These are phyloP conservation scores for Punica granatum DNA, from an alignment of 345 rosid genomes.

Conservation along the genomic window DNA sequence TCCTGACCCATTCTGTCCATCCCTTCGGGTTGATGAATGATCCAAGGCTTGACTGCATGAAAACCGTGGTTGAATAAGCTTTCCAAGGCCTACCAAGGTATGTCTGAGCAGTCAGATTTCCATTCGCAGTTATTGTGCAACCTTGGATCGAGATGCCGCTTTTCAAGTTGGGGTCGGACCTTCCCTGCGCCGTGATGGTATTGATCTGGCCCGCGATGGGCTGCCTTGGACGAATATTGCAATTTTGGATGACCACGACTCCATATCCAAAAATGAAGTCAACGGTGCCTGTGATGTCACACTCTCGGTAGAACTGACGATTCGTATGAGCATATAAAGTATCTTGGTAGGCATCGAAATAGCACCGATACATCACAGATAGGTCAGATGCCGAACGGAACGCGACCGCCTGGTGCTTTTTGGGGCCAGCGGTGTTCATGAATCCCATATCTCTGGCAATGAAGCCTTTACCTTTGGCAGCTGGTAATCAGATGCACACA, in stretches of 20 bases:
- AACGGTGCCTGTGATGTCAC: constrained; percentile 62
- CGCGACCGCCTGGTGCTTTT: constrained; percentile 76
- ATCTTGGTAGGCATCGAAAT: constrained; percentile 61
- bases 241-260: constrained; percentile 62
- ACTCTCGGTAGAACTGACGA: constrained; percentile 75
- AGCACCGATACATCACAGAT: constrained; percentile 52
- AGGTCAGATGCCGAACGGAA: constrained; percentile 64
- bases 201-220: constrained; percentile 67
- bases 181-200: constrained; percentile 68
- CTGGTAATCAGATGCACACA: constrained; percentile 51
- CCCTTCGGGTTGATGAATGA: constrained; percentile 39
- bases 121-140: constrained; percentile 42
- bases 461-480: constrained; percentile 74
- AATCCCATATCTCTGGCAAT: constrained; percentile 66
- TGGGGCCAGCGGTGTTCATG: constrained; percentile 70
- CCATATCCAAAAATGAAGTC: constrained; percentile 80
- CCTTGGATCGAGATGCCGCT: constrained; percentile 83
- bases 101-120: constrained; percentile 34
- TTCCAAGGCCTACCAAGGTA: constrained; percentile 82
- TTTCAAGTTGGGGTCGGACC: constrained; percentile 47
- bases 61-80: constrained; percentile 47
- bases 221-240: constrained; percentile 52
- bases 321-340: constrained; percentile 62
- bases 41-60: constrained; percentile 62
- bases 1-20: constrained; percentile 51